Evolutionary conservation across 352 stramenopile species (phyloP), one percentile per base, ranked within the genome.

Genomic region (Phytophthora pseudosyringae): DNA sequence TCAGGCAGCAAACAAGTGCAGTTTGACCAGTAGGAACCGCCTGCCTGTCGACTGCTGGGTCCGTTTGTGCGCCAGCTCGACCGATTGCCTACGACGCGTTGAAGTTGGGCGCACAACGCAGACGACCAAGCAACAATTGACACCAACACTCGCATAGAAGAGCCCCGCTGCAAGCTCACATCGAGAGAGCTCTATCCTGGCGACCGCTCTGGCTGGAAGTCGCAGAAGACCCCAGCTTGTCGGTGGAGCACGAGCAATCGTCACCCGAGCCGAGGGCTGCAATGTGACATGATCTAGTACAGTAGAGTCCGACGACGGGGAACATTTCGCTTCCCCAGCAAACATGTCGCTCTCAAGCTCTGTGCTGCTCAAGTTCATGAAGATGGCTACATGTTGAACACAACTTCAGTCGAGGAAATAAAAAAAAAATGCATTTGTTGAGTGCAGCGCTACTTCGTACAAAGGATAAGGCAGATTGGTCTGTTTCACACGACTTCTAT

Each of bases 101-200:
- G 60, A 69, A 68, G 51, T 52, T 68, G 50, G 32, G 57, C 10
- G 28, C 31, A 21, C 44, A 49, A 59, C 33, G 35, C 44, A 46
- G 39, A 56, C 57, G 46, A 59, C 31, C 18, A 56, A 64, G 28
- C 31, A 52, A 68, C 60, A 68, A 62, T 63, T 56, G 60, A 57
- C 52, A 55, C 60, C 25, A 53, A 36, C 46, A 51, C 36, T 25
- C 36, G 43, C 59, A 63, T 46, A 67, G 51, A 63, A 54, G 12
- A 45, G 41, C 9, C 32, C 21, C 32, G n/a, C 49, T 49, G 16
- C 15, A 45, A 52, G 47, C 29, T 41, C 58, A 47, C 57, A 58
- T 64, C 45, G 36, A 58, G 11, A 36, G 12, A 51, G 18, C 13
- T 44, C 46, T 10, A 46, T 59, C 48, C 33, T 60, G 40, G 26